A percentile compares a stretch with the other conserved stretches of the same genome.
Conservation (phyloP, 257 asterid genomes). For the Marsdenia floribunda region DNA sequence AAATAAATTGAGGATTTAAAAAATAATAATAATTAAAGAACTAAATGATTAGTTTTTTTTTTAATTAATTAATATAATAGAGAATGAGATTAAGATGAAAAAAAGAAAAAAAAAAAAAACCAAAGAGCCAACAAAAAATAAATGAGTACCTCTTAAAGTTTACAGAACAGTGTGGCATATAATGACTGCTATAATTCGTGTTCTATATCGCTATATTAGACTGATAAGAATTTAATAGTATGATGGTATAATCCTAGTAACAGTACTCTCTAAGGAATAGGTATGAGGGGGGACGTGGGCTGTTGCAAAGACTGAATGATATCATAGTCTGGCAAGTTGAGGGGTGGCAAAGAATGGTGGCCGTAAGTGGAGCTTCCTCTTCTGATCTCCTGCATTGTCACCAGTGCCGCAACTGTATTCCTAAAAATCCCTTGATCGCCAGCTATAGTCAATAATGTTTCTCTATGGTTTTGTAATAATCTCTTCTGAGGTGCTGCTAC, state of each 20-base stretch:
- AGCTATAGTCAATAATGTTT: constrained; percentile 24
- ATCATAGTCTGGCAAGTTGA: constrained; percentile 60
- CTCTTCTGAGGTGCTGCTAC: constrained; percentile 26
- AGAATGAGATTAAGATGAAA: too few relatives aligned
- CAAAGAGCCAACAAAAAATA: too few relatives aligned
- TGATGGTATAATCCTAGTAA: background rate
- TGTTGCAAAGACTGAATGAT: constrained; percentile 55
- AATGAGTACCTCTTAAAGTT: too few relatives aligned
- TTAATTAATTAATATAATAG: too few relatives aligned
- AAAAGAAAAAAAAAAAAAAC: too few relatives aligned
- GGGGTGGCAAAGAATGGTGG: constrained; percentile 86
- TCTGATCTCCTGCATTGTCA: constrained; percentile 84
- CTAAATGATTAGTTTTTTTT: too few relatives aligned
- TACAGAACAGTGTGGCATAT: too few relatives aligned
- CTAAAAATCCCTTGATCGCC: constrained; percentile 64
- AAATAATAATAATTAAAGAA: too few relatives aligned
- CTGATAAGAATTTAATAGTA: background rate
- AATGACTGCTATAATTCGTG: too few relatives aligned
- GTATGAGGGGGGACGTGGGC: constrained; percentile 57
- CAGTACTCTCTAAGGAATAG: constrained; percentile 36
- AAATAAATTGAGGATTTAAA: too few relatives aligned
- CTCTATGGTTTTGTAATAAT: constrained; percentile 5
- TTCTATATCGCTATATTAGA: background rate
- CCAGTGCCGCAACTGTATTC: constrained; percentile 82
- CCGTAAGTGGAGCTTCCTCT: constrained; percentile 86